phyloP scores from a whole-genome alignment of 805 yeast species.

The Zygosaccharomyces gambellarensis region DNA sequence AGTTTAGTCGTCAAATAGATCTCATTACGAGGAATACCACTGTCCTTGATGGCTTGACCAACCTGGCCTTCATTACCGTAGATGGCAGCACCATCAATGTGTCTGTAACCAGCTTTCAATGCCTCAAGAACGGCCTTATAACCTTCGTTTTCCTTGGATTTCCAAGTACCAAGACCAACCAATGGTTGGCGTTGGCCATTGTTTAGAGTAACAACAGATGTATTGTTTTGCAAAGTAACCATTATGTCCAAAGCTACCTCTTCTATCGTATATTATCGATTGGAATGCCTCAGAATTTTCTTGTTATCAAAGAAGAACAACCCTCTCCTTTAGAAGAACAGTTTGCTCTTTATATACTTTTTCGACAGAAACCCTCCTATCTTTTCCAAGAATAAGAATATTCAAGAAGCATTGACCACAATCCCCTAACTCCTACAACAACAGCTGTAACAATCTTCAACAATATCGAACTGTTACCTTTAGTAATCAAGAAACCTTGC shows the following conservation, averaged over 20 bases:
- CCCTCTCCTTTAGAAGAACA: too few relatives aligned
- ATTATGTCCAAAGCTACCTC: background rate
- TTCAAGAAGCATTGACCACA: too few relatives aligned
- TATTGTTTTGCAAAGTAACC: slow-evolving; percentile 18
- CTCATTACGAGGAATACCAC: slow-evolving; percentile 60
- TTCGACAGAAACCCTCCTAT: too few relatives aligned
- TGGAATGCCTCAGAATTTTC: too few relatives aligned
- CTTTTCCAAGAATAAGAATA: too few relatives aligned
- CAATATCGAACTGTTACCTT: too few relatives aligned
- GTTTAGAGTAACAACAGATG: slow-evolving; percentile 42
- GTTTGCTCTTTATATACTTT: too few relatives aligned
- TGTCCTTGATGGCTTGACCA: slow-evolving; percentile 50
- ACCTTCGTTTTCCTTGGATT: slow-evolving; percentile 50
- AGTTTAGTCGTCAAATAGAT: slow-evolving; percentile 69
- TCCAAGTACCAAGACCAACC: slow-evolving; percentile 74
- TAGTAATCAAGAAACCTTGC: too few relatives aligned
- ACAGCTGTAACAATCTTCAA: too few relatives aligned
- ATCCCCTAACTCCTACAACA: too few relatives aligned
- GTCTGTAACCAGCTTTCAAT: slow-evolving; percentile 60
- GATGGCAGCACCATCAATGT: slow-evolving; percentile 71
- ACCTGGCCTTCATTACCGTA: slow-evolving; percentile 65
- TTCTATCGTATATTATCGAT: too few relatives aligned
- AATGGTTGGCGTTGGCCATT: slow-evolving; percentile 61
- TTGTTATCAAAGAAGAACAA: too few relatives aligned
- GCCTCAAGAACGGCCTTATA: slow-evolving; percentile 57